Conservation (phyloP, 2,329 filamentous ascomycete genomes). For the Apiospora koreana region DNA sequence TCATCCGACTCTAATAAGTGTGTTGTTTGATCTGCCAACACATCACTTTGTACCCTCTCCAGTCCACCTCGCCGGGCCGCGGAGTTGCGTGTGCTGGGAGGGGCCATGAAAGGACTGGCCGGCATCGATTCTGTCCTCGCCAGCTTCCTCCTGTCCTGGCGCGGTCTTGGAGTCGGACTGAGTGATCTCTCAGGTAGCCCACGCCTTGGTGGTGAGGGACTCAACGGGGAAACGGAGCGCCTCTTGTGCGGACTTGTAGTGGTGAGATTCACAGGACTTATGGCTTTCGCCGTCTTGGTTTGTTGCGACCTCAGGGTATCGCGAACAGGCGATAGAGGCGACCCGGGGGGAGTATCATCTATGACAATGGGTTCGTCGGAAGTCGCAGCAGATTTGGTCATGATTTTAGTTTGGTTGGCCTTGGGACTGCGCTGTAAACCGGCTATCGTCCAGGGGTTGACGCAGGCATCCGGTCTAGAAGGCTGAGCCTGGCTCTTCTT, state of each 20-base stretch:
- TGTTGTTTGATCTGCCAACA: slow-evolving; percentile 10
- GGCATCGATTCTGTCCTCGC: slow-evolving; percentile 32
- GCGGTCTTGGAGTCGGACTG: neutral
- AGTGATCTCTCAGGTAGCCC: neutral
- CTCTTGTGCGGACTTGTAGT: slow-evolving; percentile 10
- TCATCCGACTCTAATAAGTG: slow-evolving; percentile 18
- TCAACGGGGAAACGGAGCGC: neutral
- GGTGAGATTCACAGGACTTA: neutral
- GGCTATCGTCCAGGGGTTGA: slow-evolving; percentile 41
- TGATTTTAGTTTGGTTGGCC: slow-evolving; percentile 23
- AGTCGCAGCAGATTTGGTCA: slow-evolving; percentile 19
- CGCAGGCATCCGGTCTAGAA: slow-evolving; percentile 21
- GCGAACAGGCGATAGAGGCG: slow-evolving; percentile 29
- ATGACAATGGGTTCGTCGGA: slow-evolving; percentile 43
- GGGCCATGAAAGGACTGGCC: neutral
- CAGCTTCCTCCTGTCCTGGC: slow-evolving; percentile 22
- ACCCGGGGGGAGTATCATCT: slow-evolving; percentile 44
- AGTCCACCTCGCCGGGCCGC: slow-evolving; percentile 14
- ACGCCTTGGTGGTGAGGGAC: neutral
- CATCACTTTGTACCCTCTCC: slow-evolving; percentile 24
- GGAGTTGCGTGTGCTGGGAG: neutral
- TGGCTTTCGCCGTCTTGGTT: neutral
- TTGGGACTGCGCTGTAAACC: slow-evolving; percentile 47
- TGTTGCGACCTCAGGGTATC: slow-evolving; percentile 20
- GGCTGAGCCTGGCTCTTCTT: neutral